A percentile compares a stretch with the other conserved stretches of the same genome.
phyloP scores from a whole-genome alignment of 441 rosid species.

The Arabidopsis hybrid region DNA sequence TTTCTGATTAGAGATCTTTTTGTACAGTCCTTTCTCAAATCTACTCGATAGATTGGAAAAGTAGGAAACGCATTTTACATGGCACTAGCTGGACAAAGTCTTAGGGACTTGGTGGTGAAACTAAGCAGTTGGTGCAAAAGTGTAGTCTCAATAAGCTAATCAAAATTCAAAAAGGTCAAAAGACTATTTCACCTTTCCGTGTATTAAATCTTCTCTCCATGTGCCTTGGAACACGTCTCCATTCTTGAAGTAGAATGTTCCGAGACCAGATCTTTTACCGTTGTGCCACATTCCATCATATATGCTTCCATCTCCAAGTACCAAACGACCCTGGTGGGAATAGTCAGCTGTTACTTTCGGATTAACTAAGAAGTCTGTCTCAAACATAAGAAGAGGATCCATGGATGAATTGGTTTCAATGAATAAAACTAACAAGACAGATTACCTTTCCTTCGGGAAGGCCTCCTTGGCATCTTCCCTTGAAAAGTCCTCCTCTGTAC shows the following conservation, averaged over 20 bases:
- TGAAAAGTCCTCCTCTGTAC: conserved; percentile 90
- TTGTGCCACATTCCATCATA: conserved; percentile 95
- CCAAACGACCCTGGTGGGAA: conserved; percentile 71
- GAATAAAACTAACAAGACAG: neutral
- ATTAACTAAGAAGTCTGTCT: conserved; percentile 31
- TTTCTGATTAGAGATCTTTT: conserved; percentile 12
- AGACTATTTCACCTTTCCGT: conserved; percentile 78
- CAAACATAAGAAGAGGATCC: conserved; percentile 13
- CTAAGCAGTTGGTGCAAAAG: conserved; percentile 22
- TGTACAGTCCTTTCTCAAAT: conserved; percentile 4
- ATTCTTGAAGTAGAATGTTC: conserved; percentile 87
- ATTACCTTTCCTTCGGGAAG: conserved; percentile 99
- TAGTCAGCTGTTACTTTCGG: conserved; percentile 37
- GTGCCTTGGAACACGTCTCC: conserved; percentile 98
- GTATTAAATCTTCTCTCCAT: conserved; percentile 96
- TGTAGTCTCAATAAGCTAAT: conserved; percentile 20
- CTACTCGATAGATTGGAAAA: neutral
- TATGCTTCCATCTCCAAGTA: conserved; percentile 84
- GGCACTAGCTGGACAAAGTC: neutral
- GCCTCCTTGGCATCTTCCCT: conserved; percentile 94
- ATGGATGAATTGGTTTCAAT: conserved; percentile 5
- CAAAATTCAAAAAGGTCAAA: conserved; percentile 8
- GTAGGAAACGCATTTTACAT: neutral
- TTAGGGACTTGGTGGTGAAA: neutral
- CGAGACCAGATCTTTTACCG: conserved; percentile 92